Evolutionary conservation across 768 basidiomycete genomes (phyloP).

Genomic region (button mushroom (Agaricus bisporus)): DNA sequence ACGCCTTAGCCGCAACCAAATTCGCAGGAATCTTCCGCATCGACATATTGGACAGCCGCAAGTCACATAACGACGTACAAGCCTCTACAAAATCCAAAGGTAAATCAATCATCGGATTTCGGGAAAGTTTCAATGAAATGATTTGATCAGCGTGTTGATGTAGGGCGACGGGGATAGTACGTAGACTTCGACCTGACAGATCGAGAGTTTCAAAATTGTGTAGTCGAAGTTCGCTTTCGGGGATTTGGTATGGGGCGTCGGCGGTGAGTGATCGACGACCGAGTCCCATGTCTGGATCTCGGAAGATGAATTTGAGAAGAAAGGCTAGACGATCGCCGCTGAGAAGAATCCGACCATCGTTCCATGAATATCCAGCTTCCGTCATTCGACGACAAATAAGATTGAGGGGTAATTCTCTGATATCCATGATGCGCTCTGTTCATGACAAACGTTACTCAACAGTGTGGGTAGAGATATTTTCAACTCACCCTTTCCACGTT

Average conservation of each 20-base stretch:
- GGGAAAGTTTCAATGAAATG: constrained; percentile 78
- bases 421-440: constrained; percentile 76
- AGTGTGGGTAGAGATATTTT: background rate
- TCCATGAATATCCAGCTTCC: constrained; percentile 83
- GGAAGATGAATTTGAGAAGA: constrained; percentile 86
- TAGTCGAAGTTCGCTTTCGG: constrained; percentile 63
- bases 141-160: constrained; percentile 84
- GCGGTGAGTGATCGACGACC: constrained; percentile 35
- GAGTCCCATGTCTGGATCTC: constrained; percentile 59
- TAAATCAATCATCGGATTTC: constrained; percentile 94
- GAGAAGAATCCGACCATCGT: constrained; percentile 74
- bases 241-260: constrained; percentile 27
- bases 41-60: constrained; percentile 85
- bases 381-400: constrained; percentile 80
- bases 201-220: constrained; percentile 76
- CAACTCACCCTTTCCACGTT: constrained; percentile 63
- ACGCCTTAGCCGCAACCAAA: constrained; percentile 64
- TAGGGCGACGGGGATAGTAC: constrained; percentile 83
- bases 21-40: constrained; percentile 90
- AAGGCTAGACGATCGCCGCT: constrained; percentile 77
- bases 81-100: constrained; percentile 95
- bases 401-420: constrained; percentile 76
- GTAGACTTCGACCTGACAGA: constrained; percentile 71
- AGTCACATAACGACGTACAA: constrained; percentile 76
- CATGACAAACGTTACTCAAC: background rate